phyloP scores from a whole-genome alignment of 371 early-diverging fungal species.

The Mucor indicus region DNA sequence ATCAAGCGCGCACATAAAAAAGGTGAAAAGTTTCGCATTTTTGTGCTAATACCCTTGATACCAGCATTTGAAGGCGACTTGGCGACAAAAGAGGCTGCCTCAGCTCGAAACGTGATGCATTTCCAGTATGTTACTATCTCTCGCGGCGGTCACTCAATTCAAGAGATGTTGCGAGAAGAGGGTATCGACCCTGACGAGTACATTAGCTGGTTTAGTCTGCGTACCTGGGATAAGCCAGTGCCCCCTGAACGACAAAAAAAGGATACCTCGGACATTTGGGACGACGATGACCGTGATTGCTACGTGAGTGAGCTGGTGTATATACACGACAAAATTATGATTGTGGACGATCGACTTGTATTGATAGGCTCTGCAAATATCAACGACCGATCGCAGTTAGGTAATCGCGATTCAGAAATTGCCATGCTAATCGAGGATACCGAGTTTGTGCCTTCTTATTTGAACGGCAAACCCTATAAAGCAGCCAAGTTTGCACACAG shows the following conservation, averaged over 20 bases:
- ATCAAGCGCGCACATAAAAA: slow-evolving; percentile 73
- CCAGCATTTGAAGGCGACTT: slow-evolving; percentile 91
- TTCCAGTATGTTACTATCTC: slow-evolving; percentile 82
- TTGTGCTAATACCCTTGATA: slow-evolving; percentile 86
- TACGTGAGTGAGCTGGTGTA: slow-evolving; percentile 86
- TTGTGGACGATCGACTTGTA: slow-evolving; percentile 83
- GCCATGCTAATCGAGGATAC: slow-evolving; percentile 85
- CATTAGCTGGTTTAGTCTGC: slow-evolving; percentile 76
- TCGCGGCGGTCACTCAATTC: slow-evolving; percentile 73
- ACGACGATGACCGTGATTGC: slow-evolving; percentile 30
- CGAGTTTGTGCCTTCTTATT: slow-evolving; percentile 58
- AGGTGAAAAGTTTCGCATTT: slow-evolving; percentile 72
- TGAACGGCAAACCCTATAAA: slow-evolving; percentile 75
- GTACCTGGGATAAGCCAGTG: slow-evolving; percentile 63
- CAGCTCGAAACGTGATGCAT: slow-evolving; percentile 74
- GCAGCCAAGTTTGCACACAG: slow-evolving; percentile 74
- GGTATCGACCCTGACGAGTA: slow-evolving; percentile 79
- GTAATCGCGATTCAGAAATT: slow-evolving; percentile 90
- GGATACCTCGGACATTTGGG: slow-evolving; percentile 1
- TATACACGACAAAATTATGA: slow-evolving; percentile 90
- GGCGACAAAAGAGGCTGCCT: slow-evolving; percentile 68
- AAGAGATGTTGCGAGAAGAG: slow-evolving; percentile 55
- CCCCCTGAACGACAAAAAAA: slow-evolving; percentile 15
- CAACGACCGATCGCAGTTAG: slow-evolving; percentile 79
- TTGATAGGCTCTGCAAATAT: slow-evolving; percentile 75